These are phyloP conservation scores for Globisporangium abappressorium DNA, from an alignment of 352 stramenopile species.

Conservation along the genomic window DNA sequence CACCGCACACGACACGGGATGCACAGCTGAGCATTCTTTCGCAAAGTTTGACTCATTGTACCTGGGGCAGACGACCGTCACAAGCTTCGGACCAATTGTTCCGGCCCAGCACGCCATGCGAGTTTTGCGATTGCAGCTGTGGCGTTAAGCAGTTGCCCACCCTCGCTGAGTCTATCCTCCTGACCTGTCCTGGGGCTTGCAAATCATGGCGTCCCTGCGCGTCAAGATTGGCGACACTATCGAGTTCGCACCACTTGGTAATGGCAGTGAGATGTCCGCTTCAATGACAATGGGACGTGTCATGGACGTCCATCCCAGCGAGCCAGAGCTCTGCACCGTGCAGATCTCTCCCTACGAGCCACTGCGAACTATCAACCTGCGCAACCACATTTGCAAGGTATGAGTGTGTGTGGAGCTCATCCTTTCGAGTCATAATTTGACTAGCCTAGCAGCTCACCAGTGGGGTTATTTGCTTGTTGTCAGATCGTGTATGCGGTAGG, in stretches of 20 bases:
- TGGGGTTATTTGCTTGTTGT: neutral
- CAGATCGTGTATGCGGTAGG: conserved; percentile 45
- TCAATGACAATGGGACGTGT: conserved; percentile 25
- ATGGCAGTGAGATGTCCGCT: neutral
- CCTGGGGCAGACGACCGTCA: neutral
- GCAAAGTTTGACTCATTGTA: no score
- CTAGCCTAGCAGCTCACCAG: neutral
- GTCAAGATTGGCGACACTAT: conserved; percentile 47
- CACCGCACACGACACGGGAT: neutral
- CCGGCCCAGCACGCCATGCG: neutral
- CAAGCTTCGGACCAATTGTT: neutral
- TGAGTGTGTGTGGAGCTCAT: neutral
- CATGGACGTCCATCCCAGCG: conserved; percentile 27
- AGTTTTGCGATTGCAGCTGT: neutral
- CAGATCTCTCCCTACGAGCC: conserved; percentile 44
- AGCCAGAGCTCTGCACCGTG: conserved; percentile 26
- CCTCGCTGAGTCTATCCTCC: neutral
- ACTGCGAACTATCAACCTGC: conserved; percentile 34
- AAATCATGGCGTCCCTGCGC: neutral
- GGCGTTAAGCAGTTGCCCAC: neutral
- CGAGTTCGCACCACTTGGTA: conserved; percentile 29
- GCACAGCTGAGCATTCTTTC: no score
- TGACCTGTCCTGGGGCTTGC: neutral
- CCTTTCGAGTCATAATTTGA: neutral
- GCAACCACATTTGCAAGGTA: conserved; percentile 34